Conservation (phyloP, 768 basidiomycete species). For the Hygrophorus russula region DNA sequence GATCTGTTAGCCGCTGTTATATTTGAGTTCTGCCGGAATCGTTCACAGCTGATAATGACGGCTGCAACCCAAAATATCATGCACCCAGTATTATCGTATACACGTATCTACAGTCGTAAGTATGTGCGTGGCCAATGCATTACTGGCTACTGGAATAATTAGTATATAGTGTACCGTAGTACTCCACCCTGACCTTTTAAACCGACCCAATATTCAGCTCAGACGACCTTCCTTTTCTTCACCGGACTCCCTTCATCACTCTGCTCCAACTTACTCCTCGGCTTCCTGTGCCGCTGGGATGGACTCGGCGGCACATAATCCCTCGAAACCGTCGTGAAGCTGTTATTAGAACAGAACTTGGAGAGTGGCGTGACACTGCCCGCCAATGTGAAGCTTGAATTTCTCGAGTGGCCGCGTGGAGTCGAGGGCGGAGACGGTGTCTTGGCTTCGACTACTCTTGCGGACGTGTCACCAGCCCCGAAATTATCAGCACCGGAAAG, state of each 20-base stretch:
- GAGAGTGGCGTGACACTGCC: constrained; percentile 8
- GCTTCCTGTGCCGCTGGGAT: constrained; percentile 9
- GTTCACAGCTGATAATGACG: too few species aligned
- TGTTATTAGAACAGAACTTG: constrained; percentile 26
- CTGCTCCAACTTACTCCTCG: not conserved
- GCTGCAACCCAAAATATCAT: too few species aligned
- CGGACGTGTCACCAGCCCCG: too few species aligned
- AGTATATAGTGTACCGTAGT: not conserved
- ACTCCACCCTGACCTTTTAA: not conserved
- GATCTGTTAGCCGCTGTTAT: too few species aligned
- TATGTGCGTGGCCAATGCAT: too few species aligned
- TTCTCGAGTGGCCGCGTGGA: constrained; percentile 20
- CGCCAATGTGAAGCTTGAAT: constrained; percentile 16
- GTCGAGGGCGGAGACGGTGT: constrained; percentile 25
- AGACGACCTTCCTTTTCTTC: constrained; percentile 6
- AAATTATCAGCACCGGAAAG: too few species aligned
- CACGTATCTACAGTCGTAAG: too few species aligned
- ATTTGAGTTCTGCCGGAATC: too few species aligned
- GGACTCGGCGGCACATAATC: constrained; percentile 24
- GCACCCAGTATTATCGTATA: too few species aligned
- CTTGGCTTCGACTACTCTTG: not conserved
- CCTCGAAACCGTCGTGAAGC: constrained; percentile 35
- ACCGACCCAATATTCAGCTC: too few species aligned
- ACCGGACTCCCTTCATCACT: constrained; percentile 1
- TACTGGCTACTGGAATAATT: too few species aligned